Base-by-base conservation (phyloP, 345 rosid genomes). In the Eucalyptus microcorys region DNA sequence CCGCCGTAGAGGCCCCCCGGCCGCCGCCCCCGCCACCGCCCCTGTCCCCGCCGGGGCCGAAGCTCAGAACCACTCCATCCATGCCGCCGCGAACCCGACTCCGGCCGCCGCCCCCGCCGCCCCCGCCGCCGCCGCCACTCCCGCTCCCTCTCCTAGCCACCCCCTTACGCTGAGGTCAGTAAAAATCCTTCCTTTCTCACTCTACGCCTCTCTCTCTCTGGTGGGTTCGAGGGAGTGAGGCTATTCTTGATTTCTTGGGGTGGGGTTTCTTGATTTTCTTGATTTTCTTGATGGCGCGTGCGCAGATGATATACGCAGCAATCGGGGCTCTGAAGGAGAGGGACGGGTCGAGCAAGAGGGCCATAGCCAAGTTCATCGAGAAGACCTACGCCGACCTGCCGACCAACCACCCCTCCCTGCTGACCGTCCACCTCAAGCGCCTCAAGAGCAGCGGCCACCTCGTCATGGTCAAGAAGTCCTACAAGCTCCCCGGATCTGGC, bases 321-420 rank as follows among this genome's bases (percentile, higher is more conserved):
- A 95, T 97, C 59, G 68, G 92, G 76, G 95, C 95, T 85, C 90
- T 96, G 89, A 96, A 94, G 57, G 97, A 96, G 88, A 91, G 88
- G 11, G 93, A 95, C 19, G 99, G 99, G 71, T 97, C 99, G 49
- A 97, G 97, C 91, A 96, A 92, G 94, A 49, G 91, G 87, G 96
- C 98, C n/a, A 97, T 97, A 85, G 90, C 96, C 15, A 95, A 94
- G 92, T 94, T 92, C 91, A 95, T 96, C 48, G 94, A 94, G 92
- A 86, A 88, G 89, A 90, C 61, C 13, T 89, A 91, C 91, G 9
- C 92, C 14, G 92, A 90, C 89, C 89, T 97, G n/a, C 96, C 97
- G 8, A 66, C 93, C 55, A 86, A 91, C 85, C 96, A 97, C 93
- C 24, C 89, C 15, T 90, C 90, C 89, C 45, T 94, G 97, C 49